These are phyloP conservation scores for Gentiana macrophylla DNA, from an alignment of 257 asterid genomes.

Conservation along the genomic window DNA sequence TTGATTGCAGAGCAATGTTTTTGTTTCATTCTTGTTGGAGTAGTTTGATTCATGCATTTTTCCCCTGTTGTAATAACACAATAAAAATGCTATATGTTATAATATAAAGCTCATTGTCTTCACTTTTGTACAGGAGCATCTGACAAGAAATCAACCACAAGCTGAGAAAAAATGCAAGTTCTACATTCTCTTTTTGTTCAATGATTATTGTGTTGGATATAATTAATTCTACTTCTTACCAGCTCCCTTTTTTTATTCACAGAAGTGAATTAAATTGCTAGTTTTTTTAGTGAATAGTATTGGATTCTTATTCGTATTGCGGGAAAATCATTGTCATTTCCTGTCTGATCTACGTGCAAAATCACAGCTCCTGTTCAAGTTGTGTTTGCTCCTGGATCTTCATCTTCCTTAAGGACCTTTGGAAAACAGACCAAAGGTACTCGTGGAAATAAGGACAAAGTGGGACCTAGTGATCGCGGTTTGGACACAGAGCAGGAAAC, in stretches of 20 bases:
- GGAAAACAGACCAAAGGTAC: constrained; percentile 25
- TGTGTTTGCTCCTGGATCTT: constrained; percentile 36
- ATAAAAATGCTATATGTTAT: too few relatives aligned
- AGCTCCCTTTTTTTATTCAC: too few relatives aligned
- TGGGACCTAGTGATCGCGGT: constrained; percentile 16
- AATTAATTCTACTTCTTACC: too few relatives aligned
- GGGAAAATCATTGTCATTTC: constrained; percentile 5
- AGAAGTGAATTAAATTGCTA: too few relatives aligned
- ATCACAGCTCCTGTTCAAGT: constrained; percentile 37
- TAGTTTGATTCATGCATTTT: too few relatives aligned
- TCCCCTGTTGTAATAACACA: too few relatives aligned
- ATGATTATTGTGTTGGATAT: constrained; percentile 3
- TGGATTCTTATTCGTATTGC: not conserved
- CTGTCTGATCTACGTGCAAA: constrained; percentile 6
- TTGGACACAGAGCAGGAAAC: constrained; percentile 15
- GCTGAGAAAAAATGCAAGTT: constrained; percentile 46
- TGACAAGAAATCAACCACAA: constrained; percentile 23
- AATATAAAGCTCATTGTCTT: not conserved
- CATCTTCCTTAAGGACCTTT: constrained; percentile 28
- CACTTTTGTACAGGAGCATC: constrained; percentile 38
- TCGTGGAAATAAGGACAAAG: constrained; percentile 12
- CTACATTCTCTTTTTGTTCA: constrained; percentile 7
- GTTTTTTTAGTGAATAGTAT: not conserved
- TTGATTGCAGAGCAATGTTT: too few relatives aligned
- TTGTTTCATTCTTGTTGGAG: too few relatives aligned